phyloP scores from a whole-genome alignment of 78 protist genomes.

The Tieghemostelium lacteum region DNA sequence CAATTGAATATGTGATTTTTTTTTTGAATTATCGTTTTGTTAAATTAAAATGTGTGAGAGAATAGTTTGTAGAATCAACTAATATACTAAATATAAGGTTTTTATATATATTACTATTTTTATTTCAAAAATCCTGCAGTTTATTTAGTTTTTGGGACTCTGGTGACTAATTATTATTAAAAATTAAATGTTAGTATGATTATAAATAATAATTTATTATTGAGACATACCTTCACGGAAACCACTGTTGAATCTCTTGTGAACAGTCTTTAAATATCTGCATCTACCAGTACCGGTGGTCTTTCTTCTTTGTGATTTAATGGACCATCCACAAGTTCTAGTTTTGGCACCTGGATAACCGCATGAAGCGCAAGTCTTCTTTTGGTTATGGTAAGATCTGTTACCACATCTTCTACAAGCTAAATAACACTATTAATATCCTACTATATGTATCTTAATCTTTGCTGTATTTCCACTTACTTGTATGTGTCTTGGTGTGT shows the following conservation, averaged over 20 bases:
- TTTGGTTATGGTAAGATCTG: conserved; percentile 95
- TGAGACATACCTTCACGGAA: conserved; percentile 71
- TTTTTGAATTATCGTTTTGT: no score
- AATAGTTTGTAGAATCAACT: no score
- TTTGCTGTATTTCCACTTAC: no score
- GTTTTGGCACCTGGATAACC: conserved; percentile 96
- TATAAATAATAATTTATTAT: neutral
- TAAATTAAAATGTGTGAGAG: no score
- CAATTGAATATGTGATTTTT: no score
- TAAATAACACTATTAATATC: no score
- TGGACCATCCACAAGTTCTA: conserved; percentile 92
- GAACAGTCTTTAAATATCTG: conserved; percentile 90
- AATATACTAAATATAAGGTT: no score
- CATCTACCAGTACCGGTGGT: conserved; percentile 99
- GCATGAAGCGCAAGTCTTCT: conserved; percentile 97
- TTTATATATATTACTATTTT: no score
- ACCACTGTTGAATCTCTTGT: conserved; percentile 81
- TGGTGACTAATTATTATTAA: conserved; percentile 5
- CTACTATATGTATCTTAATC: no score
- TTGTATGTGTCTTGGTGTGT: conserved; percentile 96
- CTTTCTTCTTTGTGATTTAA: conserved; percentile 96
- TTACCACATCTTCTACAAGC: conserved; percentile 98
- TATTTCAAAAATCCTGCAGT: neutral
- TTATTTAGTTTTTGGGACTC: neutral
- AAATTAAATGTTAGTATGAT: neutral